Percentiles rank a stretch among this genome's conserved stretches.
These are phyloP conservation scores for Penicillium riverlandense DNA, from an alignment of 495 filamentous ascomycete genomes.

Conservation along the genomic window DNA sequence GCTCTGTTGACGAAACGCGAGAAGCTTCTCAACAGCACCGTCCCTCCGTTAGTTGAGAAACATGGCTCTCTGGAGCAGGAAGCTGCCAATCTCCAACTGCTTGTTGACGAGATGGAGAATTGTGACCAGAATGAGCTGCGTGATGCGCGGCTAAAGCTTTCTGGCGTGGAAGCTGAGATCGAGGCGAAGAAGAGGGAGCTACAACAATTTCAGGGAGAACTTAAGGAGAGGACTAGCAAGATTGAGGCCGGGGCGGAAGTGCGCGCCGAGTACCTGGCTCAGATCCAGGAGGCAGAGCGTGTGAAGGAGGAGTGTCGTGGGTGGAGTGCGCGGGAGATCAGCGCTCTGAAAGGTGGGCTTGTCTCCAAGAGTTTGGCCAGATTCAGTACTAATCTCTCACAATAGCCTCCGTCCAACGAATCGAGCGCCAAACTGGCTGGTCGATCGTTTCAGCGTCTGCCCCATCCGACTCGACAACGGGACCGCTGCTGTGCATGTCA, in stretches of 20 bases:
- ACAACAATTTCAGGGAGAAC: conserved; percentile 52
- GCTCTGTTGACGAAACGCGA: conserved; percentile 60
- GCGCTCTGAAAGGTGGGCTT: conserved; percentile 58
- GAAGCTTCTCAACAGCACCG: conserved; percentile 49
- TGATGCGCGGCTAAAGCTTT: conserved; percentile 55
- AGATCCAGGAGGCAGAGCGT: conserved; percentile 78
- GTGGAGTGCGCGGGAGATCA: conserved; percentile 77
- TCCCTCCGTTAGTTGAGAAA: conserved; percentile 56
- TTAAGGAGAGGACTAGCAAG: conserved; percentile 54
- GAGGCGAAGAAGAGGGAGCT: conserved; percentile 59
- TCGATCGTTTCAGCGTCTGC: conserved; percentile 56
- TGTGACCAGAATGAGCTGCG: conserved; percentile 74
- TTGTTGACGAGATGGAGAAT: conserved; percentile 67
- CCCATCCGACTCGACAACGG: conserved; percentile 18
- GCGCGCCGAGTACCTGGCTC: conserved; percentile 59
- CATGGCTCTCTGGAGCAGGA: conserved; percentile 56
- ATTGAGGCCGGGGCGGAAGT: conserved; percentile 53
- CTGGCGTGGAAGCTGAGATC: conserved; percentile 57
- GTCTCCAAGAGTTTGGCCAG: too few relatives aligned
- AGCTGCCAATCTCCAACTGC: conserved; percentile 55
- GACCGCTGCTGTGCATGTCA: conserved; percentile 63
- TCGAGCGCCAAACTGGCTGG: conserved; percentile 76
- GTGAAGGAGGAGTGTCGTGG: conserved; percentile 81
- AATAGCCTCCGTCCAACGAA: conserved; percentile 54
- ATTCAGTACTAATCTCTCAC: neutral